Evolutionary conservation across 2,329 filamentous ascomycete species (phyloP).

Genomic region (Gaeumannomyces sp.): DNA sequence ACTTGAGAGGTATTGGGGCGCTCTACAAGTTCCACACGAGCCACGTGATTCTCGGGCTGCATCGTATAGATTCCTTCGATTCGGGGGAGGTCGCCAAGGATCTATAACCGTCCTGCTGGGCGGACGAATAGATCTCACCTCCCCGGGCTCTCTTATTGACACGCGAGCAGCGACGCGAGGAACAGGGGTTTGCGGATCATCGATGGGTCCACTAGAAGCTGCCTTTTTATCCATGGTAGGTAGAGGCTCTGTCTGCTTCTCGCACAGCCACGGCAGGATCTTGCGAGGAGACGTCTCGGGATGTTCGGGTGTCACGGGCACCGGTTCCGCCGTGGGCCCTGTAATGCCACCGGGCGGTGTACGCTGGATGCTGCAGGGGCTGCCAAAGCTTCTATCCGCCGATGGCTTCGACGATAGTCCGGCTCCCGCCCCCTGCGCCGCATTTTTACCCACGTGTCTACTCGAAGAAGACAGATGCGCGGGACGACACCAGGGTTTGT

Average conservation of each 20-base stretch:
- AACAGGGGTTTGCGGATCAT: background rate
- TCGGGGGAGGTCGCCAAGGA: background rate
- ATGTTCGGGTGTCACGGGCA: background rate
- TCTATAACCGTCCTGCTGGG: background rate
- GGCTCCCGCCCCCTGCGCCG: no score
- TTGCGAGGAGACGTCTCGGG: slow-evolving; percentile 3
- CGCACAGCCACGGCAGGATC: slow-evolving; percentile 6
- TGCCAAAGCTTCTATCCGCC: background rate
- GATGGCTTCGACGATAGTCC: background rate
- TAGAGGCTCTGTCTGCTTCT: background rate
- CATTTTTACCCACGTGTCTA: background rate
- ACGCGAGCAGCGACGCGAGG: background rate
- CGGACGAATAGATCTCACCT: background rate
- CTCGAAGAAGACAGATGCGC: background rate
- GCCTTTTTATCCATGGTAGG: background rate
- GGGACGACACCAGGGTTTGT: background rate
- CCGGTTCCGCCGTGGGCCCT: slow-evolving; percentile 1
- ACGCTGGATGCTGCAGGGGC: background rate
- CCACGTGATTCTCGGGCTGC: background rate
- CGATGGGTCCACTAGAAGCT: background rate
- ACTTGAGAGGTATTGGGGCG: slow-evolving; percentile 2
- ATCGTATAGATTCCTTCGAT: background rate
- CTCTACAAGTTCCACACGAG: background rate
- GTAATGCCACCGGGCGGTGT: slow-evolving; percentile 7
- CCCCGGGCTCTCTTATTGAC: background rate